phyloP scores from a whole-genome alignment of 768 basidiomycete genomes.

The Naematelia aurantialba region DNA sequence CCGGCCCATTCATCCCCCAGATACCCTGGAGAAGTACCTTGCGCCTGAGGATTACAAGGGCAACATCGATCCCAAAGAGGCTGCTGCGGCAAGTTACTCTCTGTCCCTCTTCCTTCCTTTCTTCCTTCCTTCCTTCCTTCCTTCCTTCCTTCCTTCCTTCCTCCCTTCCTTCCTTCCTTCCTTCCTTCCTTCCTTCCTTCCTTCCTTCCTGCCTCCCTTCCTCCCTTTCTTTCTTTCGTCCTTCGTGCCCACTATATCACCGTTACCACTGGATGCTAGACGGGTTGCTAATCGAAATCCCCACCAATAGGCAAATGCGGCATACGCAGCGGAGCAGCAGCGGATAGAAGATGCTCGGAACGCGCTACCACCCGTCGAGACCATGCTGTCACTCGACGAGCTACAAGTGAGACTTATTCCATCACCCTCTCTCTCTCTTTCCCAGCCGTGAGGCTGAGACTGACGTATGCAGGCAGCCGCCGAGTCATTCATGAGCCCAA shows the following conservation, averaged over 20 bases:
- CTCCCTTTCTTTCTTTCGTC: too few relatives aligned
- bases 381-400: conserved; percentile 43
- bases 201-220: too few relatives aligned
- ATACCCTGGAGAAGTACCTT: conserved; percentile 40
- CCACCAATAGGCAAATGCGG: not conserved
- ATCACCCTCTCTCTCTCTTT: not conserved
- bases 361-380: conserved; percentile 40
- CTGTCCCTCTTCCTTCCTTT: not conserved
- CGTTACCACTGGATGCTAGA: too few relatives aligned
- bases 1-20: conserved; percentile 42
- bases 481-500: conserved; percentile 21
- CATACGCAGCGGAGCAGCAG: conserved; percentile 30
- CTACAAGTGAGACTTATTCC: conserved; percentile 32
- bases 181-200: too few relatives aligned
- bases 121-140: not conserved
- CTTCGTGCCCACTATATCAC: not conserved
- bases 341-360: conserved; percentile 25
- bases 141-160: not conserved
- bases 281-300: too few relatives aligned
- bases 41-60: conserved; percentile 36
- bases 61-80: conserved; percentile 30
- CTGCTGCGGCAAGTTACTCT: conserved; percentile 29
- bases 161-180: too few relatives aligned
- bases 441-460: not conserved
- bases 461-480: conserved; percentile 28